phyloP scores from a whole-genome alignment of 192 early-diverging fungal genomes.

The Gaertneriomyces sp. region DNA sequence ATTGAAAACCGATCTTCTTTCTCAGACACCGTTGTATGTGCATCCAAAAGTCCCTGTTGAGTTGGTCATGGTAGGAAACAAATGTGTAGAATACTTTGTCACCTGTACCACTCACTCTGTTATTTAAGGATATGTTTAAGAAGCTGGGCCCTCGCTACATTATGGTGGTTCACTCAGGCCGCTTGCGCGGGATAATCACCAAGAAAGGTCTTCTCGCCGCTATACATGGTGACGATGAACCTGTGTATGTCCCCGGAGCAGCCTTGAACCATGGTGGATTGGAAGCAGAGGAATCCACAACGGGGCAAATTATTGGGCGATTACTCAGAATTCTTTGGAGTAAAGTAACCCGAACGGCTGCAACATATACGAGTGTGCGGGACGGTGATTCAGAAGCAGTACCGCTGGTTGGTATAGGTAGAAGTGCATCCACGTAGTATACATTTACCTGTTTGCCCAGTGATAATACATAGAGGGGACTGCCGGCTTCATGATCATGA shows the following conservation, averaged over 20 bases:
- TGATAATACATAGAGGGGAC: no score
- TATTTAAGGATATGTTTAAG: slow-evolving; percentile 48
- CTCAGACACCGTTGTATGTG: slow-evolving; percentile 43
- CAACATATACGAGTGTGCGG: no score
- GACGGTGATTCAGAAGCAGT: no score
- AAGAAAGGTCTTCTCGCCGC: slow-evolving; percentile 46
- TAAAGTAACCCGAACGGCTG: background rate
- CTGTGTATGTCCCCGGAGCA: background rate
- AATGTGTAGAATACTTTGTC: background rate
- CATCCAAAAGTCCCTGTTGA: slow-evolving; percentile 45
- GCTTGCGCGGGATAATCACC: slow-evolving; percentile 43
- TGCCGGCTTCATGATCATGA: no score
- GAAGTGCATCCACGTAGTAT: no score
- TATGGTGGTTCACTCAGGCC: slow-evolving; percentile 31
- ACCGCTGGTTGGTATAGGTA: no score
- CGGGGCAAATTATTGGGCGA: background rate
- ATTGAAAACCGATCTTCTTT: background rate
- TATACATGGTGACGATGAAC: slow-evolving; percentile 29
- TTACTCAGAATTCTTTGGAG: background rate
- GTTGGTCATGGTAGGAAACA: slow-evolving; percentile 32
- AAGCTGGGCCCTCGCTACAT: slow-evolving; percentile 50
- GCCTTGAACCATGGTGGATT: background rate
- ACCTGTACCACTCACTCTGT: background rate
- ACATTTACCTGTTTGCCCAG: no score
- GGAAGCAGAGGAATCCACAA: background rate